Evolutionary conservation across 2,329 filamentous ascomycete species (phyloP), one percentile per base, ranked within the genome.

Genomic region (Epichloe sibirici): DNA sequence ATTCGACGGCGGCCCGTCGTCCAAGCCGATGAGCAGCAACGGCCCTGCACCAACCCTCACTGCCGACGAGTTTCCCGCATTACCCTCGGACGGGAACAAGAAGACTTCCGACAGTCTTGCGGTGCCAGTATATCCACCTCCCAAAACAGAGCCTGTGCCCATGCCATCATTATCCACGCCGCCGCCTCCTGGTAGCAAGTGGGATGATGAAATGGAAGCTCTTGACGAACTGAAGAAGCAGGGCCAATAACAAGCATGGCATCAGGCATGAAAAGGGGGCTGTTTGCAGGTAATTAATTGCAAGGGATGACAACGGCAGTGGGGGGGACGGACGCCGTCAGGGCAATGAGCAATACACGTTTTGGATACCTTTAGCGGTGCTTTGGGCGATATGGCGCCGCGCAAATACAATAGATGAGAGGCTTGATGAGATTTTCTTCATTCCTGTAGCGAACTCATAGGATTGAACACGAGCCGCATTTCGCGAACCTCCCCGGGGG

Each of bases 141-240:
- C 28, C 7, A 49, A 47, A 39, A 11, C 51, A 35, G 45, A 51
- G 8, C n/a, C 21, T 1, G 40, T 34, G 2, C 31, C 55, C 9
- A 39, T 55, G 4, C 59, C 60, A 9, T 57, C 63, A 0, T 60
- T 60, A 12, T 60, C 61, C 0, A 47, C 65, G 45, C 60, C 65
- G 4, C 66, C 51, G 61, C 70, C 15, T 44, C 53, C 53, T 1
- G 63, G 73, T 8, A 71, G 66, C 11, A 69, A 74, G 51, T 81
- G 78, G 78, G 78, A 76, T 49, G 78, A 82, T 38, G 78, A 82
- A 65, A 76, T 81, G 70, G 75, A 75, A 48, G 74, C 69, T 5
- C 64, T 75, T 12, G 75, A 78, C 28, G 71, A 67, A 35, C 52
- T 56, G n/a, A 64, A 62, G 45, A 58, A 62, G 51, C 44, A 49